Base-by-base conservation (phyloP, 1,139 yeast species). In the Candida pseudoviswanathii region DNA sequence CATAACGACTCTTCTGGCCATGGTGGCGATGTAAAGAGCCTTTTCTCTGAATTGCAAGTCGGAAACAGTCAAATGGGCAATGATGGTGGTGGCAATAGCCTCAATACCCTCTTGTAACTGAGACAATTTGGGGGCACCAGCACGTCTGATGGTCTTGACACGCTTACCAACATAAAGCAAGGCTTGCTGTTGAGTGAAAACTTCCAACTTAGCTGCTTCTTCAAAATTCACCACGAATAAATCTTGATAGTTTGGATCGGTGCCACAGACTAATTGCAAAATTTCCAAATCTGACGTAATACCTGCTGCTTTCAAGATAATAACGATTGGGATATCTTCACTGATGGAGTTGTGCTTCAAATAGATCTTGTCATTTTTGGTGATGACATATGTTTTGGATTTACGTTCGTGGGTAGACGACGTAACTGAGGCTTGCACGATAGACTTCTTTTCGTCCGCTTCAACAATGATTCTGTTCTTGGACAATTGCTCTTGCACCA, bases 391-490 rank as follows among this genome's bases (percentile, higher is more conserved):
- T 0, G 99, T 94, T 66, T 94, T 94, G 32, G 98, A 92, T 66
- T 94, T 95, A 67, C 99, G 83, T 68, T 94, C 99, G 68, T 94
- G 99, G 1, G 99, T 94, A 2, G 97, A 90, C 9, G 97, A 90
- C 0, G 99, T 94, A 22, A 94, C 99, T 1, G 97, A 89, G 0
- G 99, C 98, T 68, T 94, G 99, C 16, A 92, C 97, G 29, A 94
- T 86, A 5, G 85, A 89, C 69, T 95, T 95, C 67, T 91, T 90
- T 56, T 89, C 96, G 65, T 94, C 99, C 0, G 97, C 94, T 68
- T 94, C 99, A 9, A 94, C 99, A 64, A 94, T 91, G 63, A 94
- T 95, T 81, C 99, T 89, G 71, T 94, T 94, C 70, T 94, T 94
- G 47, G 96, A 87, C 65, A 94, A 77, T 74, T 94, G 99, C 69